Evolutionary conservation across 2,329 filamentous ascomycete species (phyloP).

Genomic region (Beauveria scarabaeidicola): DNA sequence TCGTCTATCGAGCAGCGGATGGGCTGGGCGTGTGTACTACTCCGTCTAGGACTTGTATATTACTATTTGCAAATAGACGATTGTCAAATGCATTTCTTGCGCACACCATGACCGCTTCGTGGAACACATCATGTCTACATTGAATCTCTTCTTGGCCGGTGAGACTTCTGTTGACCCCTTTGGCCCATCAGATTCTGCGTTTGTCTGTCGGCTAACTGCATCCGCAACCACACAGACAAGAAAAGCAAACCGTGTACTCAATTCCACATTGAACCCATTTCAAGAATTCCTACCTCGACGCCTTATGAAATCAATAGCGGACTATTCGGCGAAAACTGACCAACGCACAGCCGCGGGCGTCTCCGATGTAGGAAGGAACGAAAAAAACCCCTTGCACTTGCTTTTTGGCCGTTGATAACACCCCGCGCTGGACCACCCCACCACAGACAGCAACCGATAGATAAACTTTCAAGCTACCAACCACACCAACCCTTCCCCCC

Average conservation of each 20-base stretch:
- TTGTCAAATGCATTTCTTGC: neutral
- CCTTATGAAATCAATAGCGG: neutral
- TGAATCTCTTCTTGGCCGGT: too few species aligned
- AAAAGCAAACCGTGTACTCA: too few species aligned
- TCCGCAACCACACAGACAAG: too few species aligned
- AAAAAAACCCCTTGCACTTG: neutral
- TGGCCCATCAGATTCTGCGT: too few species aligned
- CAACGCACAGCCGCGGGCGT: neutral
- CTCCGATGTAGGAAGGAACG: neutral
- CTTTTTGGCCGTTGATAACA: slow-evolving; percentile 1
- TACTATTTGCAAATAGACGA: slow-evolving; percentile 10
- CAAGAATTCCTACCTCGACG: too few species aligned
- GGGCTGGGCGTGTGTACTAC: slow-evolving; percentile 4
- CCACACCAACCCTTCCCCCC: neutral
- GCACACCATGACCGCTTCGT: too few species aligned
- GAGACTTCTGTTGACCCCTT: too few species aligned
- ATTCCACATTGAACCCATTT: too few species aligned
- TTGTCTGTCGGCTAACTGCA: too few species aligned
- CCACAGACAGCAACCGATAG: neutral
- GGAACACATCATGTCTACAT: too few species aligned
- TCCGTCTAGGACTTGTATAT: slow-evolving; percentile 7
- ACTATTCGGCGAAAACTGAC: neutral
- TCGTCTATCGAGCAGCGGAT: neutral
- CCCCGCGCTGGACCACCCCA: neutral
- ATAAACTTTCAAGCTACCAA: neutral